Evolutionary conservation across 345 rosid genomes (phyloP).

Genomic region (Mercurialis annua): DNA sequence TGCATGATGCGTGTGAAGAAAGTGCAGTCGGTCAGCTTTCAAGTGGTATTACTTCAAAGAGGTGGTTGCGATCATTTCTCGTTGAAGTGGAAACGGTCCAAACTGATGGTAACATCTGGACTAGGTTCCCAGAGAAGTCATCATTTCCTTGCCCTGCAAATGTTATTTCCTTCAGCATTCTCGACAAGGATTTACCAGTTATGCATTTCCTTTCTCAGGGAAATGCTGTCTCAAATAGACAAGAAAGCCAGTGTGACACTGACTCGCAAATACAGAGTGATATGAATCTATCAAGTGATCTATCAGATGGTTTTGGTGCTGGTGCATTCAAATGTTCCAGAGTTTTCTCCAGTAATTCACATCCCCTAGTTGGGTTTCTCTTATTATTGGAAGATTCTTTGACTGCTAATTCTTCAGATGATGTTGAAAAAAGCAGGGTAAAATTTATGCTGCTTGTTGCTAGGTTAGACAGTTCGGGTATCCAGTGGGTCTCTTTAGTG

Average conservation of each 20-base stretch:
- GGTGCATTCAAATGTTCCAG: slow-evolving; percentile 56
- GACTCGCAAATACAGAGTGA: slow-evolving; percentile 26
- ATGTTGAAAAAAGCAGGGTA: slow-evolving; percentile 28
- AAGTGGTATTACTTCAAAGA: slow-evolving; percentile 47
- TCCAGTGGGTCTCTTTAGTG: slow-evolving; percentile 80
- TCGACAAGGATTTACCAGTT: slow-evolving; percentile 42
- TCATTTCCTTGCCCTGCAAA: slow-evolving; percentile 70
- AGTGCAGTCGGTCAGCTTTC: slow-evolving; percentile 30
- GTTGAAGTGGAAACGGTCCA: slow-evolving; percentile 54
- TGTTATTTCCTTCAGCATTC: slow-evolving; percentile 78
- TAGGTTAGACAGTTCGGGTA: slow-evolving; percentile 56
- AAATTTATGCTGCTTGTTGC: slow-evolving; percentile 55
- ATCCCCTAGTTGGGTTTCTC: slow-evolving; percentile 72
- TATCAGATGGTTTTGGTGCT: slow-evolving; percentile 29
- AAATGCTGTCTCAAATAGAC: slow-evolving; percentile 21
- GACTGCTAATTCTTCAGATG: slow-evolving; percentile 34
- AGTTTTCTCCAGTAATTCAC: slow-evolving; percentile 76
- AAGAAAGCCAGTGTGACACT: slow-evolving; percentile 29
- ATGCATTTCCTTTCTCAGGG: slow-evolving; percentile 36
- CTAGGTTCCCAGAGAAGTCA: slow-evolving; percentile 63
- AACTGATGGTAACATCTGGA: slow-evolving; percentile 55
- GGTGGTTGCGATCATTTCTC: slow-evolving; percentile 73
- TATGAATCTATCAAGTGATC: slow-evolving; percentile 29
- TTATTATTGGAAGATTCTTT: slow-evolving; percentile 41
- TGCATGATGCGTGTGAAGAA: slow-evolving; percentile 12